Percentiles rank a stretch among this genome's conserved stretches.
Evolutionary conservation across 805 yeast species (phyloP).

Genomic region (Saturnispora saitoi): DNA sequence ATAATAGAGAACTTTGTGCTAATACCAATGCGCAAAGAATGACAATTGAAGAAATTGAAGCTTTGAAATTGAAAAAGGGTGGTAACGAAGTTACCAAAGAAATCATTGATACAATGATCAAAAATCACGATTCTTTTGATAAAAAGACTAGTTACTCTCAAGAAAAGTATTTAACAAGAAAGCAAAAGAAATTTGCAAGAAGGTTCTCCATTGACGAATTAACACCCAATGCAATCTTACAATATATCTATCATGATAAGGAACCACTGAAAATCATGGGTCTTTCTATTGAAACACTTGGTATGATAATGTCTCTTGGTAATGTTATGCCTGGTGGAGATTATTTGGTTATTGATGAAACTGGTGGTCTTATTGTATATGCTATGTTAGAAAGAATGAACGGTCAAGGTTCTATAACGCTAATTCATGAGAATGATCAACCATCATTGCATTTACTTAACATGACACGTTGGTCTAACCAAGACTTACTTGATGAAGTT

Average conservation of each 20-base stretch:
- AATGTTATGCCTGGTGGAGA: constrained; percentile 86
- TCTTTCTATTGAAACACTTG: constrained; percentile 78
- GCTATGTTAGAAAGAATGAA: constrained; percentile 88
- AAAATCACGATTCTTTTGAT: constrained; percentile 78
- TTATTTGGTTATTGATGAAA: constrained; percentile 83
- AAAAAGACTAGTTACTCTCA: constrained; percentile 86
- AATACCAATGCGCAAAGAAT: constrained; percentile 69
- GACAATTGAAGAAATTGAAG: constrained; percentile 74
- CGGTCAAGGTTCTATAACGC: constrained; percentile 59
- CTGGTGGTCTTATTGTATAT: constrained; percentile 84
- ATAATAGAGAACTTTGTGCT: constrained; percentile 55
- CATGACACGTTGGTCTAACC: constrained; percentile 53
- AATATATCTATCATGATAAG: constrained; percentile 61
- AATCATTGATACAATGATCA: constrained; percentile 73
- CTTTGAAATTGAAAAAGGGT: constrained; percentile 63
- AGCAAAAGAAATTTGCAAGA: constrained; percentile 83
- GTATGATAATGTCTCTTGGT: constrained; percentile 66
- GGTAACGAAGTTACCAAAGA: constrained; percentile 57
- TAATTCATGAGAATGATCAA: constrained; percentile 90
- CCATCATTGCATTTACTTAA: constrained; percentile 67
- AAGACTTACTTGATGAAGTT: constrained; percentile 29
- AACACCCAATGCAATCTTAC: constrained; percentile 60
- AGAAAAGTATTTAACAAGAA: constrained; percentile 83
- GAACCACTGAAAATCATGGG: constrained; percentile 67
- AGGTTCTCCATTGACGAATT: constrained; percentile 76